Percentiles rank a stretch among this genome's conserved stretches.
These are phyloP conservation scores for Pulveroboletus sp. DNA, from an alignment of 768 basidiomycete genomes.

Conservation along the genomic window DNA sequence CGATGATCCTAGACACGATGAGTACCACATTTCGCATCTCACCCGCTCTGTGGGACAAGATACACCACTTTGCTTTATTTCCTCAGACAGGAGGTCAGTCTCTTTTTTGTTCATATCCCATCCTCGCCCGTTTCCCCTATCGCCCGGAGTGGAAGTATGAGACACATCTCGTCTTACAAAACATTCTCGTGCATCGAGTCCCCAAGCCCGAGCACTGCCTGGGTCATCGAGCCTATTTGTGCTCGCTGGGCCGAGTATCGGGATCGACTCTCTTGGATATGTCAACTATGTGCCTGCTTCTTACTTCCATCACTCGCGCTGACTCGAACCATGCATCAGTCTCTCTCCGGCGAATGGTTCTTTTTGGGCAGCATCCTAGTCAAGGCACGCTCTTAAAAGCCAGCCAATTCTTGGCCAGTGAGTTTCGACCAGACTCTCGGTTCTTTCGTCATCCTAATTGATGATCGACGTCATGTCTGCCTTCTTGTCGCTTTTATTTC, in stretches of 20 bases:
- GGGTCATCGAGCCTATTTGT: no score
- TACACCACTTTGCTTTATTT: constrained; percentile 87
- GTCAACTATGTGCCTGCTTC: not conserved
- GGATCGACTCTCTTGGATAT: no score
- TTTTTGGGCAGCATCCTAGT: constrained; percentile 93
- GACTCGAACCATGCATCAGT: constrained; percentile 44
- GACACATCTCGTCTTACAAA: not conserved
- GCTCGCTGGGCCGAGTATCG: no score
- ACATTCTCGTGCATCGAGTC: no score
- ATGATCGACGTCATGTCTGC: not conserved
- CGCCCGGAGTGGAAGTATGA: not conserved
- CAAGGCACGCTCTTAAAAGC: constrained; percentile 94
- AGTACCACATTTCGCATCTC: constrained; percentile 62
- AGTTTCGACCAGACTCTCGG: constrained; percentile 11
- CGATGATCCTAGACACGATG: constrained; percentile 23
- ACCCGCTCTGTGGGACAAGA: constrained; percentile 79
- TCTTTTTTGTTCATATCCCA: not conserved
- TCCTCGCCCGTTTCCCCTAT: not conserved
- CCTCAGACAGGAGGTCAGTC: constrained; percentile 84
- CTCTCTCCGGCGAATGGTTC: constrained; percentile 95
- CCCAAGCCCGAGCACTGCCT: no score
- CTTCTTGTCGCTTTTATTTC: not conserved
- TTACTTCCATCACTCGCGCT: not conserved
- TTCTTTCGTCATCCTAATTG: not conserved
- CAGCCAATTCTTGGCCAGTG: constrained; percentile 81